A percentile compares a stretch with the other conserved stretches of the same genome.
Evolutionary conservation across 2,329 filamentous ascomycete genomes (phyloP).

Genomic region (Phaeophleospora eucalypticola): DNA sequence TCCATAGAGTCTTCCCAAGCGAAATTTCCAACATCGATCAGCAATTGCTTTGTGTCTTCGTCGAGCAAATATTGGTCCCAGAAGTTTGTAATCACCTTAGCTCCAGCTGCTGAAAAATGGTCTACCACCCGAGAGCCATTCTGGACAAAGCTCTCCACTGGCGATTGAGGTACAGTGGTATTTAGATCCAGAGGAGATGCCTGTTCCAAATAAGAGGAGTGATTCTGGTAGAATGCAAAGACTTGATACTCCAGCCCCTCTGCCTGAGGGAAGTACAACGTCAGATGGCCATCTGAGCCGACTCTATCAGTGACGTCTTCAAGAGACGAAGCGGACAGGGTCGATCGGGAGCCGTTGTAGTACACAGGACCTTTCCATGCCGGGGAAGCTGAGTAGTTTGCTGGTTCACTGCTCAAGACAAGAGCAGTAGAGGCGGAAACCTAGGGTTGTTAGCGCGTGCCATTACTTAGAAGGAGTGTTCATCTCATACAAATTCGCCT

Average conservation of each 20-base stretch:
- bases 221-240: slow-evolving; percentile 32
- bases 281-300: slow-evolving; percentile 22
- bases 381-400: slow-evolving; percentile 12
- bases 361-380: slow-evolving; percentile 13
- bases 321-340: slow-evolving; percentile 22
- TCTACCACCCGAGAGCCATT: slow-evolving; percentile 35
- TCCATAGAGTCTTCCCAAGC: slow-evolving; percentile 37
- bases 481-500: slow-evolving; percentile 29
- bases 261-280: slow-evolving; percentile 21
- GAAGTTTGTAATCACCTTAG: slow-evolving; percentile 29
- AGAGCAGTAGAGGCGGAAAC: slow-evolving; percentile 17
- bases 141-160: slow-evolving; percentile 22
- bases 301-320: slow-evolving; percentile 29
- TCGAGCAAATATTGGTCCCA: slow-evolving; percentile 32
- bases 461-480: too few relatives aligned
- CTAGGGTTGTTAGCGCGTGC: slow-evolving; percentile 12
- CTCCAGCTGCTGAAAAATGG: slow-evolving; percentile 32
- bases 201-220: slow-evolving; percentile 31
- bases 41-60: slow-evolving; percentile 20
- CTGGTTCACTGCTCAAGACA: slow-evolving; percentile 8
- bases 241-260: slow-evolving; percentile 23
- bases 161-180: slow-evolving; percentile 21
- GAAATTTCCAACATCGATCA: slow-evolving; percentile 31
- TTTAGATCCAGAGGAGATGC: slow-evolving; percentile 26
- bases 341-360: slow-evolving; percentile 23